These are phyloP conservation scores for Colletotrichum somersetense DNA, from an alignment of 2,329 filamentous ascomycete genomes.

Conservation along the genomic window DNA sequence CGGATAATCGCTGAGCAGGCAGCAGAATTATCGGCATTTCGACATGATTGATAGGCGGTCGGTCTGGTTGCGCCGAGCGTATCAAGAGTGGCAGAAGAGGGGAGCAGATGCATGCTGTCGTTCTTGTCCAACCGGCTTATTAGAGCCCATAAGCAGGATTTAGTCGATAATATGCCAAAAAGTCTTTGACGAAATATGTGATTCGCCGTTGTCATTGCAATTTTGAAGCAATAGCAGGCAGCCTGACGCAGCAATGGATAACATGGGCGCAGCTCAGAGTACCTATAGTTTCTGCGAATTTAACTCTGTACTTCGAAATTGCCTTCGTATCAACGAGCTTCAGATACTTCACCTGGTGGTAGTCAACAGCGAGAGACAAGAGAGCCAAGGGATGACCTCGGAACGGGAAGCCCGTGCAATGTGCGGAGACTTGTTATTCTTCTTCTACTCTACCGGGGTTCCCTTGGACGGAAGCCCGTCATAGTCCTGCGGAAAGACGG, in stretches of 20 bases:
- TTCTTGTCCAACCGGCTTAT: background rate
- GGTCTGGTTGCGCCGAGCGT: background rate
- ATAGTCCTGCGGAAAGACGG: slow-evolving; percentile 1
- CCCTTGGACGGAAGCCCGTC: slow-evolving; percentile 10
- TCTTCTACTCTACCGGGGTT: background rate
- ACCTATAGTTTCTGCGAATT: background rate
- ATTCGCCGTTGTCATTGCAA: background rate
- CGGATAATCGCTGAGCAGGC: slow-evolving; percentile 20
- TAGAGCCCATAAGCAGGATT: background rate
- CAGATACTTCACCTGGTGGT: background rate
- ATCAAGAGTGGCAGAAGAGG: background rate
- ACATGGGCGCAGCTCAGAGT: background rate
- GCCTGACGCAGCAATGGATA: rapidly evolving
- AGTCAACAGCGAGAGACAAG: background rate
- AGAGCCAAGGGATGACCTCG: background rate
- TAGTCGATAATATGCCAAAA: no score
- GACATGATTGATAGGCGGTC: background rate
- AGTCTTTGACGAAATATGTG: background rate
- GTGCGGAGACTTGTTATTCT: background rate
- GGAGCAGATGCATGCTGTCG: background rate
- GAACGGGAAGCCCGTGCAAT: background rate
- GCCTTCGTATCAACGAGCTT: no score
- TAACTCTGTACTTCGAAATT: background rate
- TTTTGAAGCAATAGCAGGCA: background rate
- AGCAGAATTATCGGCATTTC: slow-evolving; percentile 27